phyloP scores from a whole-genome alignment of 2,329 filamentous ascomycete species.

The Paracoccidioides lutzii region DNA sequence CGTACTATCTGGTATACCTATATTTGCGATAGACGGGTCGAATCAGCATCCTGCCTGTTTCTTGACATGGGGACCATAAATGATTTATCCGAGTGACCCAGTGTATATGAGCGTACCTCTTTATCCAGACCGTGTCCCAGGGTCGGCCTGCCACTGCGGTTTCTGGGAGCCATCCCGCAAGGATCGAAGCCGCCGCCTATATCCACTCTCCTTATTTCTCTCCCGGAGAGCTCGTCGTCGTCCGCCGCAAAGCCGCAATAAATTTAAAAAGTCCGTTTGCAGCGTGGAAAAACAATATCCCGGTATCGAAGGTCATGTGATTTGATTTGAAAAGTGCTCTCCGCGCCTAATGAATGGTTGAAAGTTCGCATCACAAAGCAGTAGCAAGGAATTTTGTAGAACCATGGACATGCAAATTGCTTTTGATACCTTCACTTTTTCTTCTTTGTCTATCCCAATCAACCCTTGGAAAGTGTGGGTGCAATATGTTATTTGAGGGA shows the following conservation, averaged over 20 bases:
- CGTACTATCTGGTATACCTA: slow-evolving; percentile 65
- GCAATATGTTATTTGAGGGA: background rate
- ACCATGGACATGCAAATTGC: background rate
- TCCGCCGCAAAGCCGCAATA: background rate
- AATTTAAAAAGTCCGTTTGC: background rate
- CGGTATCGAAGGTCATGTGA: background rate
- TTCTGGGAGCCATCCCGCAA: slow-evolving; percentile 24
- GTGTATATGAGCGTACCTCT: slow-evolving; percentile 35
- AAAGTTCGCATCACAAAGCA: too few relatives aligned
- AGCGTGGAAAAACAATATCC: background rate
- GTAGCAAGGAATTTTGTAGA: background rate
- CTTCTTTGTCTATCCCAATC: background rate
- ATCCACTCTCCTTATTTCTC: background rate
- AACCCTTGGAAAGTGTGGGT: too few relatives aligned
- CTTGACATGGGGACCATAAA: background rate
- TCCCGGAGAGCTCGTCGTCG: background rate
- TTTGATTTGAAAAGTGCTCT: background rate
- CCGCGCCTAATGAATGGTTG: too few relatives aligned
- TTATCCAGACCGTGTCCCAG: slow-evolving; percentile 48
- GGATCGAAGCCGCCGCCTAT: background rate
- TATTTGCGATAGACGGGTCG: background rate
- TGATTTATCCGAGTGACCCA: background rate
- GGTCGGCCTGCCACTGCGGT: slow-evolving; percentile 33
- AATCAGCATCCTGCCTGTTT: background rate
- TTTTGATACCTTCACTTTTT: background rate